Evolutionary conservation across 2,329 filamentous ascomycete genomes (phyloP).

Genomic region (Colletotrichum sp.): DNA sequence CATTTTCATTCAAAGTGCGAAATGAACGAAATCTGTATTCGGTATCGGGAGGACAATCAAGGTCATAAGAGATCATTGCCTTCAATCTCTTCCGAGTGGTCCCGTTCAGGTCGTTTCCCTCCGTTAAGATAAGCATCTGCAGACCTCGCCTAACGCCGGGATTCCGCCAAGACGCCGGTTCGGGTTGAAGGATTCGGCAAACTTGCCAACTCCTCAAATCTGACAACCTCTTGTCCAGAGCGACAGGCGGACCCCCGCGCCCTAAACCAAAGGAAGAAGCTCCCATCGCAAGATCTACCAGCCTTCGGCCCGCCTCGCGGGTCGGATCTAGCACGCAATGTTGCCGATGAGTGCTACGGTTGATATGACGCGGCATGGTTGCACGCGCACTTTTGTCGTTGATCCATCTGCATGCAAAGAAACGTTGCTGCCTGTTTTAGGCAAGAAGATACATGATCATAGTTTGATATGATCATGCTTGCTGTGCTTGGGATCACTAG

Average conservation of each 20-base stretch:
- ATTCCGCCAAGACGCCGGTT: background rate
- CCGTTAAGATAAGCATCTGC: background rate
- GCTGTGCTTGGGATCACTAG: too few relatives aligned
- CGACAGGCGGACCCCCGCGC: background rate
- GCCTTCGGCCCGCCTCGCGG: background rate
- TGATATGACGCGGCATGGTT: background rate
- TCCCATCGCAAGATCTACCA: background rate
- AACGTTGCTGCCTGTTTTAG: background rate
- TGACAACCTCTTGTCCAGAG: background rate
- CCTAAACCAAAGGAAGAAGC: background rate
- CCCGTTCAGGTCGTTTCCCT: background rate
- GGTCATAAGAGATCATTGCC: fast-evolving
- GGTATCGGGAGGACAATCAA: fast-evolving
- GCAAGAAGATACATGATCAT: fast-evolving
- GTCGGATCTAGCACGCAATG: background rate
- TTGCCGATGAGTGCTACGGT: background rate
- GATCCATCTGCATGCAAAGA: background rate
- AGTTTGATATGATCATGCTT: background rate
- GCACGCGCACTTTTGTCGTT: background rate
- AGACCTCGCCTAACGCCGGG: background rate
- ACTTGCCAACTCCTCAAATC: background rate
- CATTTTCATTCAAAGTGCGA: fast-evolving
- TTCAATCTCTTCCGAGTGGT: background rate
- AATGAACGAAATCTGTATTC: background rate
- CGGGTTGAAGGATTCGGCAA: background rate